Evolutionary conservation across 352 stramenopile species (phyloP).

Genomic region (Phytophthora pistaciae): DNA sequence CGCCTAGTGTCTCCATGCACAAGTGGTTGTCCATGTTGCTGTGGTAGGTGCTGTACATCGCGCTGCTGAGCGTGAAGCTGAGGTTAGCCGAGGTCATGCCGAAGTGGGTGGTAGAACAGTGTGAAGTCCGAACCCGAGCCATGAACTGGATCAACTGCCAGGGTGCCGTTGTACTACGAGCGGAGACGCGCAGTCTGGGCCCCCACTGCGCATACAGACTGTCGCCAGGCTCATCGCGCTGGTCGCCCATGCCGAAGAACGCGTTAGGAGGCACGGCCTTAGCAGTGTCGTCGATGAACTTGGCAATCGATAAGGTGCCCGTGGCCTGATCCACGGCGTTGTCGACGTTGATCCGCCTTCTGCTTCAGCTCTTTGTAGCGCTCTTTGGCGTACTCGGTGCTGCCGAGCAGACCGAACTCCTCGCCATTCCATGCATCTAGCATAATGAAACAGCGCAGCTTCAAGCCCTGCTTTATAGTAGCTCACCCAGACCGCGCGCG

Average conservation of each 20-base stretch:
- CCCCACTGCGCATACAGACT: slow-evolving; percentile 47
- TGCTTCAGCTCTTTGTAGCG: slow-evolving; percentile 35
- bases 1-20: slow-evolving; percentile 68
- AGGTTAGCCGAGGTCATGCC: slow-evolving; percentile 84
- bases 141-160: slow-evolving; percentile 63
- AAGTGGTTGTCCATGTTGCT: slow-evolving; percentile 85
- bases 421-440: slow-evolving; percentile 79
- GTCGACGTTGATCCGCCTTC: slow-evolving; percentile 81
- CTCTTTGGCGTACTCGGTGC: background rate
- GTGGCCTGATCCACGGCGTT: slow-evolving; percentile 58
- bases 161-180: slow-evolving; percentile 41
- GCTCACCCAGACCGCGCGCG: slow-evolving; percentile 54
- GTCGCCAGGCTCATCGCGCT: slow-evolving; percentile 17
- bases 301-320: slow-evolving; percentile 61
- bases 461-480: slow-evolving; percentile 68
- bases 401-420: slow-evolving; percentile 79
- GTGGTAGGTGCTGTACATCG: slow-evolving; percentile 80
- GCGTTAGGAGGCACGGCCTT: slow-evolving; percentile 48
- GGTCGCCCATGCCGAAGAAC: slow-evolving; percentile 27
- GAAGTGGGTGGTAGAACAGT: slow-evolving; percentile 83
- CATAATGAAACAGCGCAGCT: slow-evolving; percentile 65
- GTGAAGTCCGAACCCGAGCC: slow-evolving; percentile 76
- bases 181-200: slow-evolving; percentile 35
- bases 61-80: slow-evolving; percentile 4
- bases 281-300: slow-evolving; percentile 59